Base-by-base conservation (phyloP, 192 early-diverging fungal genomes). In the Backusella liffmaniae region DNA sequence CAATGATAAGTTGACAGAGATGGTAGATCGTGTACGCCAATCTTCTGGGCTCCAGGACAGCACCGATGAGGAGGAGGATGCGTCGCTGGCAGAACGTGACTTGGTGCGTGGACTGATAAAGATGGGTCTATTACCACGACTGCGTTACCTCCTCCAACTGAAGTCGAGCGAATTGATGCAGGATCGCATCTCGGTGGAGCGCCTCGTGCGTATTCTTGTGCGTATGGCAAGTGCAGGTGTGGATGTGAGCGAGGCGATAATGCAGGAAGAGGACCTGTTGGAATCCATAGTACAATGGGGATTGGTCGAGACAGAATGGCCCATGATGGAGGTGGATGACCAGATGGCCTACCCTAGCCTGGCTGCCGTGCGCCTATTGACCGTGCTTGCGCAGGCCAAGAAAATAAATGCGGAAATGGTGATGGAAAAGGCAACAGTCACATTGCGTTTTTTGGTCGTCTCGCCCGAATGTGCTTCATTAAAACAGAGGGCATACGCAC, bases 91-190 rank as follows among this genome's bases (percentile, higher is more conserved):
- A 4, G 75, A 83, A 32, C 80, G 77, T 36, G 91, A 93, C 75
- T 76, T 88, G 0, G 76, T 91, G 1, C 76, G 80, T 21, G 92
- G 88, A 23, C 70, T 93, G n/a, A 65, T 93, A 9, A 70, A 77
- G n/a, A 92, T 90, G 83, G 83, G 90, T 71, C 79, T 93, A 34
- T 68, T 90, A 16, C 78, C 83, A 26, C 84, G 91, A 30, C 56
- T 92, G 18, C 77, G 82, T 4, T 93, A 90, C 73, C 75, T 93
- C 5, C 59, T 93, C 16, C 81, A 82, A 1, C 76, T 77, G 8
- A 70, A 76, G 6, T 80, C 81, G 30, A 80, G 83, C 5, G 76
- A 86, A 44, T 49, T 53, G 23, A 39, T 69, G 34, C 56, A 66
- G 5, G 75, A 79, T 46, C 29, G 72, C 0, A 59, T 53, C 34